These are phyloP conservation scores for Pelargonium fulgidum DNA, from an alignment of 441 rosid species.

Conservation along the genomic window DNA sequence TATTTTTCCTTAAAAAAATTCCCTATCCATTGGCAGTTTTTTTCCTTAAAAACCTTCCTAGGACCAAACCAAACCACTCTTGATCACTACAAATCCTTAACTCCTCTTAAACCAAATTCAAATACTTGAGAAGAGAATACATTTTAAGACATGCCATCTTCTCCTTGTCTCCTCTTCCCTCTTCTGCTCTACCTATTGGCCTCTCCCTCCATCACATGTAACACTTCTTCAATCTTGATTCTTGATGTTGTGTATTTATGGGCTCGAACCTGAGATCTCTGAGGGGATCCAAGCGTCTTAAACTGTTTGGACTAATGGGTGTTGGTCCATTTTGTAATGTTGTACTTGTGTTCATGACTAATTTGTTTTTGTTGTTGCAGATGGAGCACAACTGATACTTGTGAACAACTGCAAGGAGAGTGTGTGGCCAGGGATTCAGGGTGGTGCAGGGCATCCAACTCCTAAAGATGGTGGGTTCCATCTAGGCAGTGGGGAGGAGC, in stretches of 20 bases:
- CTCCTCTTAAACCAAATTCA: slow-evolving; percentile 11
- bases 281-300: too few relatives aligned
- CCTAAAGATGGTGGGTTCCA: slow-evolving; percentile 71
- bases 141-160: slow-evolving; percentile 19
- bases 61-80: not conserved
- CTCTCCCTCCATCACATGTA: slow-evolving; percentile 33
- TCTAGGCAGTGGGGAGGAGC: slow-evolving; percentile 63
- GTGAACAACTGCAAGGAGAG: slow-evolving; percentile 82
- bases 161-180: slow-evolving; percentile 21
- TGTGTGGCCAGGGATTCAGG: slow-evolving; percentile 87
- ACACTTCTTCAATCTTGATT: not conserved
- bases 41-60: slow-evolving; percentile 17
- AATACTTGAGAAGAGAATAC: slow-evolving; percentile 11
- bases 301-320: too few relatives aligned
- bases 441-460: slow-evolving; percentile 57
- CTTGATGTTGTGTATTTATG: too few relatives aligned
- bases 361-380: slow-evolving; percentile 29
- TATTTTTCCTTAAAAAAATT: not conserved
- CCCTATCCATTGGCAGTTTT: slow-evolving; percentile 17
- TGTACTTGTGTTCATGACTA: not conserved
- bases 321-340: too few relatives aligned
- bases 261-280: too few relatives aligned
- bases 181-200: slow-evolving; percentile 32
- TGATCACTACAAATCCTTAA: slow-evolving; percentile 10
- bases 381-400: slow-evolving; percentile 64